Percentiles rank a stretch among this genome's conserved stretches.
Conservation (phyloP, 1,139 yeast species). For the Suhomyces wounanorum region DNA sequence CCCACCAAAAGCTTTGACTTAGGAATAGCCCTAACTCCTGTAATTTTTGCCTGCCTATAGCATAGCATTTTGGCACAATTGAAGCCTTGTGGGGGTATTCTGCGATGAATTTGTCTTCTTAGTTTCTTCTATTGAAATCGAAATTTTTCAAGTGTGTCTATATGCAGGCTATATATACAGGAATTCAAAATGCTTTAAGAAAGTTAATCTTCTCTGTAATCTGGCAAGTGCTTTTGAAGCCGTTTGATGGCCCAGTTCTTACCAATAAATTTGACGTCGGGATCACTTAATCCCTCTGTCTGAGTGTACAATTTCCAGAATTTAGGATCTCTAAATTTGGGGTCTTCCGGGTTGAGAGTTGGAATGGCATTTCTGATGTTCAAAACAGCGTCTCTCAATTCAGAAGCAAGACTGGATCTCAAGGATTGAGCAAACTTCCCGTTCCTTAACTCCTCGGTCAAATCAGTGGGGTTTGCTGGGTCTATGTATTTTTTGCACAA, state of each 20-base stretch:
- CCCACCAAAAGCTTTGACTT: neutral
- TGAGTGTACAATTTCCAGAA: conserved; percentile 73
- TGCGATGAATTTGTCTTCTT: neutral
- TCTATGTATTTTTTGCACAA: conserved; percentile 58
- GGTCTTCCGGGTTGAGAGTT: conserved; percentile 50
- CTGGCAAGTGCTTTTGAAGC: conserved; percentile 59
- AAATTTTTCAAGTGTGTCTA: conserved; percentile 6
- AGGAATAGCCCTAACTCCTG: conserved; percentile 3
- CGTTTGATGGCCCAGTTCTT: conserved; percentile 78
- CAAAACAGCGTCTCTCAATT: conserved; percentile 64
- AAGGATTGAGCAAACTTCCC: conserved; percentile 66
- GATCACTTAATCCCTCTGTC: conserved; percentile 67
- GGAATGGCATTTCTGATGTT: conserved; percentile 54
- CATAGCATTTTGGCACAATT: conserved; percentile 2
- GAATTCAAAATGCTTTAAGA: neutral
- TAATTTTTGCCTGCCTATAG: neutral
- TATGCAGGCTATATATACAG: conserved; percentile 7
- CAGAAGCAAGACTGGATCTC: conserved; percentile 71
- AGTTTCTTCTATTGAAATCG: neutral
- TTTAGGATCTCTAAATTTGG: conserved; percentile 61
- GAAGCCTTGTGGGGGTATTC: neutral
- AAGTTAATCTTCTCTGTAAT: conserved; percentile 26
- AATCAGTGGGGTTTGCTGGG: conserved; percentile 53
- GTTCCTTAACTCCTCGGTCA: conserved; percentile 59
- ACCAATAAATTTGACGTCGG: conserved; percentile 69